A percentile compares a stretch with the other conserved stretches of the same genome.
Conservation (phyloP, 768 basidiomycete species). For the Tricholoma saponaceum region DNA sequence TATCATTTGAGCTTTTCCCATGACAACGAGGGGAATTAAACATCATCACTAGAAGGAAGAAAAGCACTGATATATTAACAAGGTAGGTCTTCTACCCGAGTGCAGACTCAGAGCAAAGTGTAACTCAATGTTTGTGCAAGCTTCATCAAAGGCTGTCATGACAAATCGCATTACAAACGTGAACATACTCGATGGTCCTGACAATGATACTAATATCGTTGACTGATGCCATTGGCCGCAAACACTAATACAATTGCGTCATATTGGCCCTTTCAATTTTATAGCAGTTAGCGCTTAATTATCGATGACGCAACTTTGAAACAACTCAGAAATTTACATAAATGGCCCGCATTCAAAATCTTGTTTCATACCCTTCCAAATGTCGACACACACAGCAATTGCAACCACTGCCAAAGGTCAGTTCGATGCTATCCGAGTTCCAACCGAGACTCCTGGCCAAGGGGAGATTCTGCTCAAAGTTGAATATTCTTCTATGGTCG, state of each 20-base stretch:
- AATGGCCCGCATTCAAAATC: not conserved
- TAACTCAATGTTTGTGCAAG: too few species aligned
- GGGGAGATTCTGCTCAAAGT: slow-evolving; percentile 33
- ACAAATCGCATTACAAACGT: too few species aligned
- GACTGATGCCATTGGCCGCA: too few species aligned
- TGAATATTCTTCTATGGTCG: slow-evolving; percentile 28
- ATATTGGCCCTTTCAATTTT: too few species aligned
- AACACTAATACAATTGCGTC: too few species aligned
- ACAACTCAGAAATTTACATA: too few species aligned
- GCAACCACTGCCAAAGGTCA: slow-evolving; percentile 31
- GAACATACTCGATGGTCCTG: too few species aligned
- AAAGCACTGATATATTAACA: not conserved
- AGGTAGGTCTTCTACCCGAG: not conserved
- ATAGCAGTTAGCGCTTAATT: too few species aligned
- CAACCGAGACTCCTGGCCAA: slow-evolving; percentile 23
- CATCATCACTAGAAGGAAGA: not conserved
- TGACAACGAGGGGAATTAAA: not conserved
- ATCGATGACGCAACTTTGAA: too few species aligned
- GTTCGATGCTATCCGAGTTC: slow-evolving; percentile 27
- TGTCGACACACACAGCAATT: slow-evolving; percentile 37
- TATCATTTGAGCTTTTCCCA: slow-evolving; percentile 51
- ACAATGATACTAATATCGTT: too few species aligned
- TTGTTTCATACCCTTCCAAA: not conserved
- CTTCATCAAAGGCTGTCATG: too few species aligned
- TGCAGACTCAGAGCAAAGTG: too few species aligned